Percentiles rank a stretch among this genome's conserved stretches.
Evolutionary conservation across 2,329 filamentous ascomycete genomes (phyloP).

Genomic region (Phyllosticta citribraziliensis): DNA sequence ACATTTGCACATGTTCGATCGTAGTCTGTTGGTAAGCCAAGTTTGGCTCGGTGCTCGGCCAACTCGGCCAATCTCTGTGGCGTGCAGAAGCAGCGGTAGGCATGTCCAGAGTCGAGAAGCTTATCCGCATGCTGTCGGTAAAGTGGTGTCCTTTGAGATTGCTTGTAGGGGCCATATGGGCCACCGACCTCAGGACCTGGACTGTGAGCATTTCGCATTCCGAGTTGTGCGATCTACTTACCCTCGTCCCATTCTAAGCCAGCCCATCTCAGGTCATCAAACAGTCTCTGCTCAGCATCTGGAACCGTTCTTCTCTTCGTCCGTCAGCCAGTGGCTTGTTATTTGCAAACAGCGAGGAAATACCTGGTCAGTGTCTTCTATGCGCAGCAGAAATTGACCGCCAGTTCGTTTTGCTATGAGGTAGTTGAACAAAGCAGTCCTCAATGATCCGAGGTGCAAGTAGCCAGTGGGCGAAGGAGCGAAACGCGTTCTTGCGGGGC

Average conservation of each 20-base stretch:
- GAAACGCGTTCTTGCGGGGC: slow-evolving; percentile 64
- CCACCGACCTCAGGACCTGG: slow-evolving; percentile 71
- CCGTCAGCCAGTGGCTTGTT: slow-evolving; percentile 23
- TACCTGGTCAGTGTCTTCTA: slow-evolving; percentile 93
- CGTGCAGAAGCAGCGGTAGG: slow-evolving; percentile 90
- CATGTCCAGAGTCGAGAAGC: slow-evolving; percentile 60
- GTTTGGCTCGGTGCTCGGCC: slow-evolving; percentile 51
- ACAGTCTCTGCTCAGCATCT: slow-evolving; percentile 69
- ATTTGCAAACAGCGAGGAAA: not conserved
- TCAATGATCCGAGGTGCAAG: slow-evolving; percentile 79
- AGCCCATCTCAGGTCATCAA: slow-evolving; percentile 76
- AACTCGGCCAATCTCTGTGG: slow-evolving; percentile 58
- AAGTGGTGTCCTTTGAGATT: slow-evolving; percentile 65
- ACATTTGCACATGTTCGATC: slow-evolving; percentile 66
- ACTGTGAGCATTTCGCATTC: not conserved
- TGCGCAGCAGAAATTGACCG: slow-evolving; percentile 79
- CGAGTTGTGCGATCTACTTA: slow-evolving; percentile 20
- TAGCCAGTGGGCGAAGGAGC: slow-evolving; percentile 93
- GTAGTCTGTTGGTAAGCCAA: slow-evolving; percentile 51
- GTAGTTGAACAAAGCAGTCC: slow-evolving; percentile 94
- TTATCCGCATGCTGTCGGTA: slow-evolving; percentile 63
- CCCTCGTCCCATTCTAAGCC: slow-evolving; percentile 91
- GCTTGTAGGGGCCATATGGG: slow-evolving; percentile 76
- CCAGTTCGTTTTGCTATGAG: slow-evolving; percentile 78
- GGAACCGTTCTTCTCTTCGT: slow-evolving; percentile 66